Conservation (phyloP, 805 yeast species). For the Yueomyces sp. region DNA sequence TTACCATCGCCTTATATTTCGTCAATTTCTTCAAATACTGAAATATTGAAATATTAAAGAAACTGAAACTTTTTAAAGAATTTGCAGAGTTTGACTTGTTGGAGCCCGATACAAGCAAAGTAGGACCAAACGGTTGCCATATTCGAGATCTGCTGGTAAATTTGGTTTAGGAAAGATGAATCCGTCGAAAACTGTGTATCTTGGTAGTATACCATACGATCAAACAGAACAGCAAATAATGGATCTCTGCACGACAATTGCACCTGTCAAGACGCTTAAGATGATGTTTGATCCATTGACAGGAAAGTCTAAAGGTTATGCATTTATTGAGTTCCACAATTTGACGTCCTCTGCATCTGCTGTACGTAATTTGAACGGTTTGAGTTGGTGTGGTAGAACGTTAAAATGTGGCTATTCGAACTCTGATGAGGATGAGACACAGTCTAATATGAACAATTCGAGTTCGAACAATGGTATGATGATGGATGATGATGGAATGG, state of each 20-base stretch:
- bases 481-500: slow-evolving; percentile 1
- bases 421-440: neutral
- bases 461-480: neutral
- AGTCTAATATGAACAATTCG: neutral
- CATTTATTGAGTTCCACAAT: slow-evolving; percentile 74
- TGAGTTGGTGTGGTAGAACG: slow-evolving; percentile 55
- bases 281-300: slow-evolving; percentile 78
- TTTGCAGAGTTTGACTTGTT: too few species aligned
- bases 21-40: too few species aligned
- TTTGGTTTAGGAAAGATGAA: neutral
- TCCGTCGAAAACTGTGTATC: slow-evolving; percentile 34
- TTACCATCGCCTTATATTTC: too few species aligned
- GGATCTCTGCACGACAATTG: slow-evolving; percentile 75
- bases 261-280: slow-evolving; percentile 67
- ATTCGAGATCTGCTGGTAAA: too few species aligned
- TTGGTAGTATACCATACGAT: slow-evolving; percentile 86
- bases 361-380: slow-evolving; percentile 74
- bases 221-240: slow-evolving; percentile 88
- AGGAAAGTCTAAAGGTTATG: slow-evolving; percentile 84
- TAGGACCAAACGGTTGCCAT: too few species aligned
- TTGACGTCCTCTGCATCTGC: slow-evolving; percentile 83
- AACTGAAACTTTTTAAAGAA: too few species aligned
- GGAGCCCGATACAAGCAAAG: too few species aligned
- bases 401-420: slow-evolving; percentile 65
- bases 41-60: too few species aligned